Evolutionary conservation across 176 grass and related monocot species (phyloP), one percentile per base, ranked within the genome.

Genomic region (Ampelocalamus luodianensis): DNA sequence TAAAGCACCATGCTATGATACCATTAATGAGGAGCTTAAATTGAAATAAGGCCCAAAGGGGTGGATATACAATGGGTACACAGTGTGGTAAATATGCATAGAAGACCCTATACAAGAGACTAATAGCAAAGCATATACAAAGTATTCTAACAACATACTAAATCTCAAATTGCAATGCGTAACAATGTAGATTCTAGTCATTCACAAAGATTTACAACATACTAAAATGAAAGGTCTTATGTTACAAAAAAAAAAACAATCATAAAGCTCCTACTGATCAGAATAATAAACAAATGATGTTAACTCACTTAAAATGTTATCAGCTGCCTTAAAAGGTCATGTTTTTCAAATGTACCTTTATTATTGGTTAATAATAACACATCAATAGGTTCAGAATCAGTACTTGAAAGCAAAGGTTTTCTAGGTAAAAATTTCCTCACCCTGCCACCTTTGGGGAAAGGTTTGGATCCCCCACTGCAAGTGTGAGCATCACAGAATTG

Each of bases 401-500:
- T 65, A 45, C 7, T 49, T 20, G 34, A 64, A 39, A 38, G 6
- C 48, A 20, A 54, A 72, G 1, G 26, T n/a, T n/a, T 56, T 71
- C 15, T 58, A 10, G 59, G 27, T 74, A 23, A 42, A 72, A 60
- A 67, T 60, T 59, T 64, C 10, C 85, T 85, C 71, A 98, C 96
- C 96, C 94, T 98, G 87, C 93, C 93, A 76, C 93, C 96, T 85
- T 90, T 89, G 42, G 96, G 92, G 65, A 98, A 98, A 77, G 96
- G 93, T 92, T 95, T 90, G 49, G 68, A 51, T 5, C 77, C 77
- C 26, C 86, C 70, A 65, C 56, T 89, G 86, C 96, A 98, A 65
- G 85, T 90, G 32, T 98, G 96, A 89, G 96, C 89, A 84, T 98
- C 93, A 79, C 96, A 98, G 80, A 98, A 98, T 74, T 98, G 93